phyloP scores from a whole-genome alignment of 345 rosid genomes.

The Brassica juncea region DNA sequence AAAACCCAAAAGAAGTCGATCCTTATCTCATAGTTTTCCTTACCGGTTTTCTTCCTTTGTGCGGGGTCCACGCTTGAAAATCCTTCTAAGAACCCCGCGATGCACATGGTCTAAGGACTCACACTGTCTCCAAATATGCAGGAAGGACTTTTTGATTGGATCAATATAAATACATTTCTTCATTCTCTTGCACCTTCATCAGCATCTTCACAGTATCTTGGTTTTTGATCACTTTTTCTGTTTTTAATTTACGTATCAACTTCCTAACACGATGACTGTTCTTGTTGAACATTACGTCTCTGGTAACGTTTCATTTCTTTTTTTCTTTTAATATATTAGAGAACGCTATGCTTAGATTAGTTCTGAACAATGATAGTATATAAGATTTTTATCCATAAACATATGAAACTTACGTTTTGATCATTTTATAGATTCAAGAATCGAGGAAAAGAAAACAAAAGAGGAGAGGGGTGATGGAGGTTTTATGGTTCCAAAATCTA shows the following conservation, averaged over 20 bases:
- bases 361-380: not conserved
- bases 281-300: constrained; percentile 48
- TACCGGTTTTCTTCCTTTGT: no score
- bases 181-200: constrained; percentile 7
- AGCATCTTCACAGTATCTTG: constrained; percentile 2
- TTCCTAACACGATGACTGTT: constrained; percentile 56
- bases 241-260: not conserved
- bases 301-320: constrained; percentile 43
- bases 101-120: constrained; percentile 15
- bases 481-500: constrained; percentile 39
- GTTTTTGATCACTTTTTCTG: not conserved
- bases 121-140: constrained; percentile 51
- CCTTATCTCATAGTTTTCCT: no score
- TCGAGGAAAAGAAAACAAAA: constrained; percentile 39
- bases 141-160: constrained; percentile 48
- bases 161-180: constrained; percentile 48
- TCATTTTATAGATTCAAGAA: constrained; percentile 36
- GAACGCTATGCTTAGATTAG: not conserved
- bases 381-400: not conserved
- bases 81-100: no score
- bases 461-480: constrained; percentile 37
- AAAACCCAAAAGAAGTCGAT: no score
- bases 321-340: not conserved
- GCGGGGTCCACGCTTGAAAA: no score
- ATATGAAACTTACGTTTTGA: not conserved